Percentiles rank a stretch among this genome's conserved stretches.
Evolutionary conservation across 2,329 filamentous ascomycete species (phyloP).

Genomic region (Stemphylium lycopersici): DNA sequence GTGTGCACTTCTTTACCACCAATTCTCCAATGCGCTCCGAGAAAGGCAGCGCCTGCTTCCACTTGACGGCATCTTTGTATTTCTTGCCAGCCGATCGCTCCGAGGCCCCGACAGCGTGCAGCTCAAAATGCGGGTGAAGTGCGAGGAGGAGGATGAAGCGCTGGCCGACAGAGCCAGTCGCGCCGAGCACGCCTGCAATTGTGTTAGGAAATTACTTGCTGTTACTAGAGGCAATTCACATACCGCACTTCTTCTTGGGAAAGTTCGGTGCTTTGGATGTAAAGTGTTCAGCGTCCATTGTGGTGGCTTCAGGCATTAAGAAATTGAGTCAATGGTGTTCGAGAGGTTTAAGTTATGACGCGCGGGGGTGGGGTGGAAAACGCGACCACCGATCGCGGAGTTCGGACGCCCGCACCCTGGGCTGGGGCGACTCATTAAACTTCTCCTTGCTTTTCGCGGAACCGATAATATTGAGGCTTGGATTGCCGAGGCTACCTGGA

Average conservation of each 20-base stretch:
- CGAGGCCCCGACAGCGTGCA: slow-evolving; percentile 89
- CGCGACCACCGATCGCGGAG: slow-evolving; percentile 36
- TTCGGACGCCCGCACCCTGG: neutral
- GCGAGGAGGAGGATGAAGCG: slow-evolving; percentile 92
- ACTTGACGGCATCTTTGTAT: slow-evolving; percentile 91
- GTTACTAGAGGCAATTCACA: slow-evolving; percentile 49
- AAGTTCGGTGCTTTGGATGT: slow-evolving; percentile 50
- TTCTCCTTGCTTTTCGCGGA: neutral
- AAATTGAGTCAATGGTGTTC: slow-evolving; percentile 31
- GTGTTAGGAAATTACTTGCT: slow-evolving; percentile 15
- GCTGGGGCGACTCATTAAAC: neutral
- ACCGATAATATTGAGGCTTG: too few relatives aligned
- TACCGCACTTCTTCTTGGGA: slow-evolving; percentile 61
- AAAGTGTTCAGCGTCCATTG: slow-evolving; percentile 54
- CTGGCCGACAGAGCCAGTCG: slow-evolving; percentile 93
- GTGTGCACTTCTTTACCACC: slow-evolving; percentile 82
- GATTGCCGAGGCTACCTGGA: too few relatives aligned
- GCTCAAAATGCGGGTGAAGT: slow-evolving; percentile 82
- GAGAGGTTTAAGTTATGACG: slow-evolving; percentile 30
- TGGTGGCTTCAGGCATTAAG: slow-evolving; percentile 24
- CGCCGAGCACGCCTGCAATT: slow-evolving; percentile 72
- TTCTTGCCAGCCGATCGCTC: slow-evolving; percentile 88
- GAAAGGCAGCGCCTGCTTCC: slow-evolving; percentile 92
- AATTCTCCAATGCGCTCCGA: slow-evolving; percentile 75
- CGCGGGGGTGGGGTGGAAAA: slow-evolving; percentile 32